Percentiles rank a stretch among this genome's conserved stretches.
phyloP scores from a whole-genome alignment of 2,329 filamentous ascomycete genomes.

The Cercospora berteroae region DNA sequence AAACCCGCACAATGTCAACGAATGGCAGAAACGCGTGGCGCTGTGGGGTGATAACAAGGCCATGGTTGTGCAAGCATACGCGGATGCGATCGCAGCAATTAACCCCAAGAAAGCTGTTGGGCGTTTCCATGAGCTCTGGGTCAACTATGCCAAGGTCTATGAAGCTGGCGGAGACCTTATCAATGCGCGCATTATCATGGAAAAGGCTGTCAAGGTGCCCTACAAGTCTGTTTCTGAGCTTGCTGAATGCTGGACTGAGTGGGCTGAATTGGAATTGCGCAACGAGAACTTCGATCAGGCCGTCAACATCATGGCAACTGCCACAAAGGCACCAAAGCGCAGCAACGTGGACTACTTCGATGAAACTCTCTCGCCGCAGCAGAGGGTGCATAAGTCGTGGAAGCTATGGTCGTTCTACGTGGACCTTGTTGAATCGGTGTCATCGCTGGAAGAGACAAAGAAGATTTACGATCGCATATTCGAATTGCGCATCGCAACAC shows the following conservation, averaged over 20 bases:
- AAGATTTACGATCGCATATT: slow-evolving; percentile 97
- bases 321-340: slow-evolving; percentile 91
- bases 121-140: slow-evolving; percentile 91
- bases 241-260: slow-evolving; percentile 98
- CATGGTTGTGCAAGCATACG: slow-evolving; percentile 92
- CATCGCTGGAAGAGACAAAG: slow-evolving; percentile 84
- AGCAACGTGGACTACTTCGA: slow-evolving; percentile 99
- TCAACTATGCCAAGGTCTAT: slow-evolving; percentile 96
- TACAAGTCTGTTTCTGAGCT: slow-evolving; percentile 97
- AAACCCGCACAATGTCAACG: slow-evolving; percentile 91
- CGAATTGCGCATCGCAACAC: slow-evolving; percentile 94
- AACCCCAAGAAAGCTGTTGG: slow-evolving; percentile 92
- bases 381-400: slow-evolving; percentile 98
- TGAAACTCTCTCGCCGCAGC: slow-evolving; percentile 87
- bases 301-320: slow-evolving; percentile 93
- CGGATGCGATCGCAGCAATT: slow-evolving; percentile 87
- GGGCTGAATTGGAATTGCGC: slow-evolving; percentile 96
- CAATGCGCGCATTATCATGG: slow-evolving; percentile 88
- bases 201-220: slow-evolving; percentile 95
- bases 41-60: slow-evolving; percentile 91
- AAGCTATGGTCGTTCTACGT: slow-evolving; percentile 99
- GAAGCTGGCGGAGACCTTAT: slow-evolving; percentile 80
- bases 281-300: slow-evolving; percentile 95
- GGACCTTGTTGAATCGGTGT: slow-evolving; percentile 92
- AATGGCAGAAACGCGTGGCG: slow-evolving; percentile 96